A percentile compares a stretch with the other conserved stretches of the same genome.
Evolutionary conservation across 2,329 filamentous ascomycete genomes (phyloP).

Genomic region (Claviceps sp.): DNA sequence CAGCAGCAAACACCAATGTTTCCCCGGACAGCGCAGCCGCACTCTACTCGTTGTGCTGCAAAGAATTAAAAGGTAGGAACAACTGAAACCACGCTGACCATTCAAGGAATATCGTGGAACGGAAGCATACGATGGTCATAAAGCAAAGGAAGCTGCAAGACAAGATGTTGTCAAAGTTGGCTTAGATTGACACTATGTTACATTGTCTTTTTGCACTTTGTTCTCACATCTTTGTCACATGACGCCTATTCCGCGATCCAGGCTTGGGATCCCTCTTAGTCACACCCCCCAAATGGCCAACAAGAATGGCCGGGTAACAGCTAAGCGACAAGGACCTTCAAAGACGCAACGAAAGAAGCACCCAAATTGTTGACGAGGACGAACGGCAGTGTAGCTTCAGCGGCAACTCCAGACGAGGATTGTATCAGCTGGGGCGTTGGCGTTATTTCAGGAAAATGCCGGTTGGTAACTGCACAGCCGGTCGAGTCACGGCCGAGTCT

Average conservation of each 20-base stretch:
- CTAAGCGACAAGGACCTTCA: not conserved
- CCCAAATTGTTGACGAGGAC: not conserved
- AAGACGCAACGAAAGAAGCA: not conserved
- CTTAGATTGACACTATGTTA: not conserved
- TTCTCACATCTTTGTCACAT: not conserved
- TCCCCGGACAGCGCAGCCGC: not conserved
- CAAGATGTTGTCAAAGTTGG: not conserved
- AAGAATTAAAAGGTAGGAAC: not conserved
- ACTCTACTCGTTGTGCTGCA: not conserved
- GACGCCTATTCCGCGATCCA: not conserved
- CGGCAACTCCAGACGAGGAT: not conserved
- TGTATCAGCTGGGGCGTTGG: not conserved
- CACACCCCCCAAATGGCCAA: not conserved
- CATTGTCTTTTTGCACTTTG: not conserved
- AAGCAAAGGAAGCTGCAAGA: not conserved
- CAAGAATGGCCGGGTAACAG: not conserved
- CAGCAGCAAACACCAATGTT: not conserved
- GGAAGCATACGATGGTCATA: not conserved
- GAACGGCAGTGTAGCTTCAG: not conserved
- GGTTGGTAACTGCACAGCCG: not conserved
- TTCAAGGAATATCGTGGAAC: not conserved
- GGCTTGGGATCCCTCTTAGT: not conserved
- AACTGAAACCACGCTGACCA: conserved; percentile 1
- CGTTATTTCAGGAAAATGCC: not conserved
- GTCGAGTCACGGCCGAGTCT: not conserved